Percentiles rank a stretch among this genome's conserved stretches.
Conservation (phyloP, 805 yeast genomes). For the Peterozyma toletana region DNA sequence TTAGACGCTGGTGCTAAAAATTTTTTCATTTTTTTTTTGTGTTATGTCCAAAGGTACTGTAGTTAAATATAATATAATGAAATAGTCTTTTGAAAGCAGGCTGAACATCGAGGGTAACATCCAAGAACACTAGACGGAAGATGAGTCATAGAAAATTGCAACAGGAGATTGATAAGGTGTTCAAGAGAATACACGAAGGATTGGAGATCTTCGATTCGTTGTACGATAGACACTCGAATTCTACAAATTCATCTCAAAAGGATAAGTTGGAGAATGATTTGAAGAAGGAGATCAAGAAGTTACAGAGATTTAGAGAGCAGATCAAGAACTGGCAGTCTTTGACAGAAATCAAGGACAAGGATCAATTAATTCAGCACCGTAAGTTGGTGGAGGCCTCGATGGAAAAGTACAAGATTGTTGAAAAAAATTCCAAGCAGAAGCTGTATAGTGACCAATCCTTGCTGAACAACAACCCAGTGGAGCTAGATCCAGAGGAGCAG, state of each 20-base stretch:
- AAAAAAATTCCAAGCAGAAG: constrained; percentile 86
- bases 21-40: background rate
- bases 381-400: constrained; percentile 67
- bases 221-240: constrained; percentile 74
- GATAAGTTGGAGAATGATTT: constrained; percentile 90
- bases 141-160: constrained; percentile 46
- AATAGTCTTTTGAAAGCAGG: too few species aligned
- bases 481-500: constrained; percentile 69
- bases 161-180: constrained; percentile 85
- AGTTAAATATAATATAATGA: too few species aligned
- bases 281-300: constrained; percentile 89
- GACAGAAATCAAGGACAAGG: constrained; percentile 86
- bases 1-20: background rate
- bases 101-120: too few species aligned
- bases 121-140: constrained; percentile 1
- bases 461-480: constrained; percentile 40
- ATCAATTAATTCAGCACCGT: constrained; percentile 70
- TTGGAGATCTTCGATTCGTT: constrained; percentile 76
- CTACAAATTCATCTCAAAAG: constrained; percentile 82
- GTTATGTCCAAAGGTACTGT: too few species aligned
- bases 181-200: constrained; percentile 91
- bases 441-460: constrained; percentile 92
- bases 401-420: constrained; percentile 95
- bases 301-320: constrained; percentile 91
- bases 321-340: constrained; percentile 92